Percentiles rank a stretch among this genome's conserved stretches.
Conservation (phyloP, 371 early-diverging fungal genomes). For the Mortierella sp. region DNA sequence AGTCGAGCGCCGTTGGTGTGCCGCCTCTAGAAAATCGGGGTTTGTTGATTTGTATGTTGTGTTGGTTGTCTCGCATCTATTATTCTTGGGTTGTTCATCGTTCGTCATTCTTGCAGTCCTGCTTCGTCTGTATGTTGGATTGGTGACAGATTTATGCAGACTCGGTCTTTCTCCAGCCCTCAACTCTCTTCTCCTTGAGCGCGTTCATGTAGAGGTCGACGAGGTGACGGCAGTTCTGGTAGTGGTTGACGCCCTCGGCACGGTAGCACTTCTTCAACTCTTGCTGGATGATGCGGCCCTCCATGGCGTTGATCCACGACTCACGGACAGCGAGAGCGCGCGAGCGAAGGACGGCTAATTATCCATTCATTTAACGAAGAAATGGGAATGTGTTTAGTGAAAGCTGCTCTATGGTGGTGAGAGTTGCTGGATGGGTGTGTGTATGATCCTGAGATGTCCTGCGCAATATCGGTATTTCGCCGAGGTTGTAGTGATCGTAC, state of each 20-base stretch:
- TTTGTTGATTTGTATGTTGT: neutral
- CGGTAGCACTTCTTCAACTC: conserved; percentile 84
- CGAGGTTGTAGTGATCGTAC: neutral
- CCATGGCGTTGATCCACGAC: conserved; percentile 89
- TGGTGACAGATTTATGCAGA: conserved; percentile 35
- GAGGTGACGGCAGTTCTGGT: conserved; percentile 77
- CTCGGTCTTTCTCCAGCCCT: conserved; percentile 53
- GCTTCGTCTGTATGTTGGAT: neutral
- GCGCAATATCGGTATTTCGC: neutral
- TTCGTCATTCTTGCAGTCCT: neutral
- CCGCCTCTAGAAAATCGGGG: conserved; percentile 7
- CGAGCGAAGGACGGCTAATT: conserved; percentile 78
- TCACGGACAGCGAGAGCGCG: conserved; percentile 84
- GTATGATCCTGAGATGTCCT: neutral
- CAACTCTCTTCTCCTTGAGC: conserved; percentile 55
- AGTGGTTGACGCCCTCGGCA: conserved; percentile 89
- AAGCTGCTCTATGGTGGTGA: neutral
- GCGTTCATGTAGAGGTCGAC: conserved; percentile 64
- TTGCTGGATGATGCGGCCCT: conserved; percentile 81
- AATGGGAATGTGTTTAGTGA: neutral
- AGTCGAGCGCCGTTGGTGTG: neutral
- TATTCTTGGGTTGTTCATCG: neutral
- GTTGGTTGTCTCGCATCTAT: neutral
- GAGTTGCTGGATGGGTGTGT: neutral
- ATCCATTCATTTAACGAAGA: neutral